Conservation (phyloP, 163 green algal species). For the Volvox carteri region DNA sequence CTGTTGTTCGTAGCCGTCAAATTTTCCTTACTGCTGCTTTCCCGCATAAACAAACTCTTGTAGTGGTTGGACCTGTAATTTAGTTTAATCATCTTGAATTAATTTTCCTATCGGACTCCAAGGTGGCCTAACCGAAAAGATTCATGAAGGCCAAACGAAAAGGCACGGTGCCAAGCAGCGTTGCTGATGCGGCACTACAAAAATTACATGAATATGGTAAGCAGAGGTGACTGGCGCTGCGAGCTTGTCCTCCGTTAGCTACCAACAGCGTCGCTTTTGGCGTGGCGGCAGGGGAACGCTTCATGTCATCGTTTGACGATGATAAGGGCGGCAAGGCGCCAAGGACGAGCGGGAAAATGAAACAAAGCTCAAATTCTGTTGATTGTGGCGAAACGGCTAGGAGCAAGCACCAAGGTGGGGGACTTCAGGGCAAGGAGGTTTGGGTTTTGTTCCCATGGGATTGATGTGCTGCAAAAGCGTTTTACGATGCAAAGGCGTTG, state of each 20-base stretch:
- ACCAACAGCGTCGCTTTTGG: neutral
- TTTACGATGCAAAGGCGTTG: too few relatives aligned
- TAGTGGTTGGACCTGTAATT: too few relatives aligned
- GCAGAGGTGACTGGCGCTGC: neutral
- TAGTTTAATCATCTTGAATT: too few relatives aligned
- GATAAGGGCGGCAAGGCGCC: neutral
- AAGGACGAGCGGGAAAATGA: neutral
- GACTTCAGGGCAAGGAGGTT: too few relatives aligned
- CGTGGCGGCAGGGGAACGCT: constrained; percentile 68
- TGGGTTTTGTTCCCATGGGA: too few relatives aligned
- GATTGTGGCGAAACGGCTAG: neutral
- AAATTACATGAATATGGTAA: constrained; percentile 43
- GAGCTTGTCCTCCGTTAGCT: neutral
- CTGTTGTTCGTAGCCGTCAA: too few relatives aligned
- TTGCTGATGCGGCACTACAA: neutral
- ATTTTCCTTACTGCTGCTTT: too few relatives aligned
- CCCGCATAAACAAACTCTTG: too few relatives aligned
- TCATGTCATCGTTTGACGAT: constrained; percentile 79
- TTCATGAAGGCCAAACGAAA: neutral
- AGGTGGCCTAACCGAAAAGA: too few relatives aligned
- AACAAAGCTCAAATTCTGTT: neutral
- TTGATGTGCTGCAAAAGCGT: too few relatives aligned
- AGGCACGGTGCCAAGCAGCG: neutral
- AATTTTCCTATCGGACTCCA: too few relatives aligned
- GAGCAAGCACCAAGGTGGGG: neutral